These are phyloP conservation scores for Populus tomentosa DNA, from an alignment of 441 rosid genomes.

Conservation along the genomic window DNA sequence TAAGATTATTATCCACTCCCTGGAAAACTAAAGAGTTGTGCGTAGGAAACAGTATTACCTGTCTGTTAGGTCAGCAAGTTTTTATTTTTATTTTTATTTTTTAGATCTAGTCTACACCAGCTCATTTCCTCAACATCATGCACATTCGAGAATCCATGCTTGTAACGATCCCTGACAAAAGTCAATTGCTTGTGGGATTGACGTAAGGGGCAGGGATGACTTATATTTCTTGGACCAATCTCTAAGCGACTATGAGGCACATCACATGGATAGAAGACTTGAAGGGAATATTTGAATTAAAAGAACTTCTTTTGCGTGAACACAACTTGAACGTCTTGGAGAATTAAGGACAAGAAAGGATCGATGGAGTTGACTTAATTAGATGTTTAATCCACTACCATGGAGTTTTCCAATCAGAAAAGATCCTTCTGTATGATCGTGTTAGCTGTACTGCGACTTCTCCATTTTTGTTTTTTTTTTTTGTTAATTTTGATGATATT, in stretches of 20 bases:
- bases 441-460: background rate
- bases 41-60: background rate
- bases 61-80: background rate
- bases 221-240: no score
- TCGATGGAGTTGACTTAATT: background rate
- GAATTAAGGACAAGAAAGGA: background rate
- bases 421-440: background rate
- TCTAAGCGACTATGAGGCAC: no score
- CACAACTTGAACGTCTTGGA: background rate
- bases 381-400: background rate
- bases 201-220: no score
- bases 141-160: no score
- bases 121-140: background rate
- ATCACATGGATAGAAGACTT: no score
- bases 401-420: background rate
- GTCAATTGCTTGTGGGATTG: no score
- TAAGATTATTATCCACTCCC: background rate
- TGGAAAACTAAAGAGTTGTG: no score
- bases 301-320: background rate
- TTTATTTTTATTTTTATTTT: no score
- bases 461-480: no score
- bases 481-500: no score
- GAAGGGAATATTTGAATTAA: no score
- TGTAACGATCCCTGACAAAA: no score
- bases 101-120: background rate